Evolutionary conservation across 2,329 filamentous ascomycete species (phyloP).

Genomic region (Atkinsonella texensis): DNA sequence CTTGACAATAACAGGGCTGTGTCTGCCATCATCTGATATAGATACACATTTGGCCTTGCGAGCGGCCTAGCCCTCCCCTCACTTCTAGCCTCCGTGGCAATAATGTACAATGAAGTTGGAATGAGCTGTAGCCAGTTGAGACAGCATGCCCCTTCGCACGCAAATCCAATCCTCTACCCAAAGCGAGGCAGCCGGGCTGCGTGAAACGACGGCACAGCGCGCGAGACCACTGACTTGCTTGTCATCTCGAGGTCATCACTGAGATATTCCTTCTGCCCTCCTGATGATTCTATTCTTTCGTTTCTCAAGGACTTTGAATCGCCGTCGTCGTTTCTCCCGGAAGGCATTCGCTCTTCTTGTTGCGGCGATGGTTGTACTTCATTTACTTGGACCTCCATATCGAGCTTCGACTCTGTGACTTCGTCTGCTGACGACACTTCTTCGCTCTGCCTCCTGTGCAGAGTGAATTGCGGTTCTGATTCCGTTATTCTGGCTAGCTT

Average conservation of each 20-base stretch:
- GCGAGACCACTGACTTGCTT: background rate
- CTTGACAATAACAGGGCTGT: background rate
- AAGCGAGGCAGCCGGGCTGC: constrained; percentile 48
- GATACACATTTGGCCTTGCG: background rate
- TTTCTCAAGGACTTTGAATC: background rate
- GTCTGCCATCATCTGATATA: background rate
- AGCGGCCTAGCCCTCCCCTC: background rate
- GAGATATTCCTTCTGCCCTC: background rate
- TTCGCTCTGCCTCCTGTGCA: constrained; percentile 32
- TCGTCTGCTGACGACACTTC: constrained; percentile 5
- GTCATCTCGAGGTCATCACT: background rate
- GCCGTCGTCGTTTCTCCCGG: background rate
- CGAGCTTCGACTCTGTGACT: constrained; percentile 13
- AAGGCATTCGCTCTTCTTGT: background rate
- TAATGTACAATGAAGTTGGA: background rate
- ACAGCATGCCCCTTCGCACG: background rate
- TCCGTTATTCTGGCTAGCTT: constrained; percentile 40
- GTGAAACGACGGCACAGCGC: constrained; percentile 30
- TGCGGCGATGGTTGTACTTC: constrained; percentile 12
- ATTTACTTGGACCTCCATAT: constrained; percentile 17
- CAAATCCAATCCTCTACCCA: constrained; percentile 19
- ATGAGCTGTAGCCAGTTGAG: background rate
- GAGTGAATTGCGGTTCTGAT: constrained; percentile 39
- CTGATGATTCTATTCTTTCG: background rate
- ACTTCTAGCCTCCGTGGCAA: background rate